Evolutionary conservation across 169 alveolate genomes (phyloP).

Genomic region (Cryptosporidium parvum): DNA sequence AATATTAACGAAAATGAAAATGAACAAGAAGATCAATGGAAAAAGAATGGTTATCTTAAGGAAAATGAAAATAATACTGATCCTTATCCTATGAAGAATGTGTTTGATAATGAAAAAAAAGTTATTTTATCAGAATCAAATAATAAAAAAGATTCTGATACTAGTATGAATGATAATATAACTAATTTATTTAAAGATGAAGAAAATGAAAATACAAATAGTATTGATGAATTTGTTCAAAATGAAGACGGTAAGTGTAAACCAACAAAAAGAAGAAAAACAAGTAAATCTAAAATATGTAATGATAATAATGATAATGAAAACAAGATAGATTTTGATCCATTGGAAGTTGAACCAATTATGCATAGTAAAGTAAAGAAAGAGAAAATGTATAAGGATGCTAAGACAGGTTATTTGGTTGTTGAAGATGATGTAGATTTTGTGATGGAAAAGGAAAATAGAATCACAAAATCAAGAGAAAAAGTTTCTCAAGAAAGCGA

Average conservation of each 20-base stretch:
- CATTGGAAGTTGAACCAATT: conserved; percentile 46
- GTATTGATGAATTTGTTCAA: background rate
- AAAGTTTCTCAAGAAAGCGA: background rate
- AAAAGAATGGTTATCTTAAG: background rate
- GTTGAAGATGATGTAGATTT: conserved; percentile 67
- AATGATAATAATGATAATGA: background rate
- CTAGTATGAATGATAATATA: background rate
- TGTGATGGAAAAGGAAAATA: conserved; percentile 33
- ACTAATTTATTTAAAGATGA: conserved; percentile 42
- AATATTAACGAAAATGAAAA: background rate
- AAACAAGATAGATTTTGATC: conserved; percentile 34
- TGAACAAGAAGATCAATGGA: background rate
- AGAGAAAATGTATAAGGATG: conserved; percentile 54
- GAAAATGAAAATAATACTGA: conserved; percentile 17
- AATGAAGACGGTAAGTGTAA: background rate
- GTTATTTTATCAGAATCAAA: background rate
- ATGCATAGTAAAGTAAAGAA: conserved; percentile 5
- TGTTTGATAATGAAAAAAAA: background rate
- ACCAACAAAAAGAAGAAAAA: conserved; percentile 14
- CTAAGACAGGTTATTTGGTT: conserved; percentile 52
- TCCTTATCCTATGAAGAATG: conserved; percentile 39
- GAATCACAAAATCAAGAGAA: background rate
- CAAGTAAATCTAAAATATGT: background rate
- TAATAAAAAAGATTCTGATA: background rate
- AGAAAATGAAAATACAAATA: background rate